Evolutionary conservation across 306 rosid genomes (phyloP), one percentile per base, ranked within the genome.

Genomic region (Casuarina cunninghamiana): DNA sequence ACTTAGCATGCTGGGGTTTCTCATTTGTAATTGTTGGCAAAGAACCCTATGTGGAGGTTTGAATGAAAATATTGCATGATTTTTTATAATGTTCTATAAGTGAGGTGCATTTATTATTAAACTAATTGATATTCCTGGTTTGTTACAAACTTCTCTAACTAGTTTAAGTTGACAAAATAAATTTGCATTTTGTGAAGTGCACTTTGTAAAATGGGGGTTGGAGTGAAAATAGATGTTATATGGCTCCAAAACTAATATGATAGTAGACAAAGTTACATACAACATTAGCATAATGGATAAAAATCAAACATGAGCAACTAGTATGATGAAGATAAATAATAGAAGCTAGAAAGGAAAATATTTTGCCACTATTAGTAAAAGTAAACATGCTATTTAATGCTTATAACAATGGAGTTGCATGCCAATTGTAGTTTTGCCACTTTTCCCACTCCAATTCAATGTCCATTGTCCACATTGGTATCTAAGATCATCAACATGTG

Each of bases 401-500:
- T 51, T n/a, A 50, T 62, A 35, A 60, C 32, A 63, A 70, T 41
- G 54, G 37, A 63, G 15, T 51, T 69, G 50, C 85, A 65, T 92
- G 90, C 97, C 97, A 62, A 88, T 45, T 8, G 97, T 90, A 41
- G 87, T 89, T 78, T 83, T 82, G 66, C 98, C 97, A 32, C 88
- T 79, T 15, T 69, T 6, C 57, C 97, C 98, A 75, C 68, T 49
- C 94, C 92, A 90, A 44, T 90, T 82, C 62, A 68, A 80, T 3
- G 97, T 94, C 97, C 98, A 92, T 72, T 97, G 96, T 67, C 98
- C 97, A 69, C 98, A 90, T 71, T 92, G 98, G 80, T 61, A 92
- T 69, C 97, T 97, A 61, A 94, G 90, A 88, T 94, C 79, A 84
- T 91, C 93, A 0, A 91, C 94, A 42, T 94, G 98, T 32, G 89